These are phyloP conservation scores for Collybiopsis luxurians DNA, from an alignment of 768 basidiomycete species.

Conservation along the genomic window DNA sequence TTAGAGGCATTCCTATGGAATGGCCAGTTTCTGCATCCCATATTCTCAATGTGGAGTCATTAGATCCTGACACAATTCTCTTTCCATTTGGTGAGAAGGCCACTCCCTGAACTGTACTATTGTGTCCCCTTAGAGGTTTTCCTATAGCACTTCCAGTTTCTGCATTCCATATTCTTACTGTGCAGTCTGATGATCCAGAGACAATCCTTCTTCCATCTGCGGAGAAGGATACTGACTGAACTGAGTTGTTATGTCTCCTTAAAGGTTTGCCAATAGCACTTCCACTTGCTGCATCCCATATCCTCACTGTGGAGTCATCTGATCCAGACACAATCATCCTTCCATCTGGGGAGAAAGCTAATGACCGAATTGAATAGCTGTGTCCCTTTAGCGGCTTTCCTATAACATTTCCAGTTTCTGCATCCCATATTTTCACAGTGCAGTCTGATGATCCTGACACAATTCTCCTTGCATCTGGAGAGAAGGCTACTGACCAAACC, in stretches of 20 bases:
- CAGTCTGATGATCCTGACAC: not conserved
- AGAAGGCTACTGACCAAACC: not conserved
- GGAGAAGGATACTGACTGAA: slow-evolving; percentile 41
- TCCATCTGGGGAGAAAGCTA: not conserved
- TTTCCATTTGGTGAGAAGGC: too few relatives aligned
- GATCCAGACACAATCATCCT: not conserved
- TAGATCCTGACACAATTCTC: too few relatives aligned
- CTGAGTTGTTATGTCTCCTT: not conserved
- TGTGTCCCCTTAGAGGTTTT: slow-evolving; percentile 9
- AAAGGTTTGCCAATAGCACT: not conserved
- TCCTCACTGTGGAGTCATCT: not conserved
- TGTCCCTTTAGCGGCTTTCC: not conserved
- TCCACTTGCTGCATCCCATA: not conserved
- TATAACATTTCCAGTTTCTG: not conserved
- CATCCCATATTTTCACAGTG: not conserved
- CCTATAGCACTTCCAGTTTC: slow-evolving; percentile 27
- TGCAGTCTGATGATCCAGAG: too few relatives aligned
- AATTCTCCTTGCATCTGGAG: not conserved
- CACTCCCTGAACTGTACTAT: not conserved
- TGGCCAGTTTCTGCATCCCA: not conserved
- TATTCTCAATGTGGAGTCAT: not conserved
- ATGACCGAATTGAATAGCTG: not conserved
- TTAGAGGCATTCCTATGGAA: not conserved
- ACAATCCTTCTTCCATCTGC: slow-evolving; percentile 38
- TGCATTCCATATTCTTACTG: too few relatives aligned